Evolutionary conservation across 2,329 filamentous ascomycete species (phyloP).

Genomic region (Magnaporthiopsis rhizophila): DNA sequence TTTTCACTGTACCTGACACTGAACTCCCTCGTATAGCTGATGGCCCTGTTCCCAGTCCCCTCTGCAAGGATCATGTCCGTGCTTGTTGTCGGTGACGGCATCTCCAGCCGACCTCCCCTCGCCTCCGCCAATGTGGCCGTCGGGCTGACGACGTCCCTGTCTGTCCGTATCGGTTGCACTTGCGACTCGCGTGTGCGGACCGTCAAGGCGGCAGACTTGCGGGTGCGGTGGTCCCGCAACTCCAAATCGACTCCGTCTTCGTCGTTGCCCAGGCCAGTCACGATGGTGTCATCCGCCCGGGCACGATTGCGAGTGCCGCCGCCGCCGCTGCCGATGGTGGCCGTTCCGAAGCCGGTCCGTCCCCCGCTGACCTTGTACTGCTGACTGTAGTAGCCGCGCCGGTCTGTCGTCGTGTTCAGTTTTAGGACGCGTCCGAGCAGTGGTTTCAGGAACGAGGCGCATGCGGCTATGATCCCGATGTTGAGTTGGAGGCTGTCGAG

Average conservation of each 20-base stretch:
- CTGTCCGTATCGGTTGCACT: too few species aligned
- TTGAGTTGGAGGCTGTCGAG: constrained; percentile 17
- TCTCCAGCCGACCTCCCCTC: too few species aligned
- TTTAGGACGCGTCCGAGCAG: constrained; percentile 13
- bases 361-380: not conserved
- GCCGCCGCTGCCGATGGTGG: not conserved
- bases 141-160: too few species aligned
- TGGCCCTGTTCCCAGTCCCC: not conserved
- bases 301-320: too few species aligned
- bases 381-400: not conserved
- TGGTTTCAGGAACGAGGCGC: constrained; percentile 18
- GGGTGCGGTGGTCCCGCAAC: too few species aligned
- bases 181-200: not conserved
- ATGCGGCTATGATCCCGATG: constrained; percentile 17
- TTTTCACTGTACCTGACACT: not conserved
- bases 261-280: not conserved
- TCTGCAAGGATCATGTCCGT: not conserved
- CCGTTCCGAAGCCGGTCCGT: not conserved
- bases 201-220: not conserved
- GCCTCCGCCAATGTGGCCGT: not conserved
- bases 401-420: not conserved
- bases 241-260: not conserved
- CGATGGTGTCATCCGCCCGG: too few species aligned
- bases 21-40: not conserved
- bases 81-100: not conserved